A percentile compares a stretch with the other conserved stretches of the same genome.
phyloP scores from a whole-genome alignment of 2,329 filamentous ascomycete species.

The Diaporthe citri region DNA sequence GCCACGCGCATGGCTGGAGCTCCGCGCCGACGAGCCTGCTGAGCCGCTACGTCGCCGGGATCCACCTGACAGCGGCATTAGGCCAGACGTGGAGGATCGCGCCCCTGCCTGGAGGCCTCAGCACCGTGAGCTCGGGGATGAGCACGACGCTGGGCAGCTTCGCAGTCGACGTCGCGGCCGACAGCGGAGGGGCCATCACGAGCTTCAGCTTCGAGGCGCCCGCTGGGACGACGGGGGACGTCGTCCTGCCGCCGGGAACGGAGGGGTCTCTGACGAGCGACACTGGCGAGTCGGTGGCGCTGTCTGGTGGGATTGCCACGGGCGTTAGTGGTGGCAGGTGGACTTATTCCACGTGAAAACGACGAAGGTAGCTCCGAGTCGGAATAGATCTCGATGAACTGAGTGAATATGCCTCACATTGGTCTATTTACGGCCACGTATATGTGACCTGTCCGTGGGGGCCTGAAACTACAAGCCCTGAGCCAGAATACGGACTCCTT shows the following conservation, averaged over 20 bases:
- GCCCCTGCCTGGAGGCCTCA: constrained; percentile 56
- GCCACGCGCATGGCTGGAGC: constrained; percentile 54
- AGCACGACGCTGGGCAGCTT: constrained; percentile 36
- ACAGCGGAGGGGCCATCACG: constrained; percentile 36
- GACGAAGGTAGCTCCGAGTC: neutral
- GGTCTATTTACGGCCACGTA: neutral
- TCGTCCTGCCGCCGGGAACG: constrained; percentile 36
- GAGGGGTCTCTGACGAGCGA: constrained; percentile 30
- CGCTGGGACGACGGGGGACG: constrained; percentile 36
- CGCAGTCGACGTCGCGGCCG: constrained; percentile 32
- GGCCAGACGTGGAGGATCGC: constrained; percentile 53
- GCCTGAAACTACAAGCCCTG: constrained; percentile 4
- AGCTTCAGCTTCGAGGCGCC: constrained; percentile 37
- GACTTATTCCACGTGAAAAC: constrained; percentile 27
- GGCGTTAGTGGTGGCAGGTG: constrained; percentile 36
- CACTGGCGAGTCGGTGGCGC: constrained; percentile 17
- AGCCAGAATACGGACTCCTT: neutral
- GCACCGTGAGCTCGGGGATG: constrained; percentile 36
- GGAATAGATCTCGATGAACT: constrained; percentile 5
- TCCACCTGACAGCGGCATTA: constrained; percentile 52
- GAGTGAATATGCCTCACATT: constrained; percentile 4
- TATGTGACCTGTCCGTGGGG: neutral
- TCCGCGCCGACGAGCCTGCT: constrained; percentile 51
- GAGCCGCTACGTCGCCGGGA: constrained; percentile 57
- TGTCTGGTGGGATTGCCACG: constrained; percentile 30